phyloP scores from a whole-genome alignment of 805 yeast species.

The Komagataella ulmi region DNA sequence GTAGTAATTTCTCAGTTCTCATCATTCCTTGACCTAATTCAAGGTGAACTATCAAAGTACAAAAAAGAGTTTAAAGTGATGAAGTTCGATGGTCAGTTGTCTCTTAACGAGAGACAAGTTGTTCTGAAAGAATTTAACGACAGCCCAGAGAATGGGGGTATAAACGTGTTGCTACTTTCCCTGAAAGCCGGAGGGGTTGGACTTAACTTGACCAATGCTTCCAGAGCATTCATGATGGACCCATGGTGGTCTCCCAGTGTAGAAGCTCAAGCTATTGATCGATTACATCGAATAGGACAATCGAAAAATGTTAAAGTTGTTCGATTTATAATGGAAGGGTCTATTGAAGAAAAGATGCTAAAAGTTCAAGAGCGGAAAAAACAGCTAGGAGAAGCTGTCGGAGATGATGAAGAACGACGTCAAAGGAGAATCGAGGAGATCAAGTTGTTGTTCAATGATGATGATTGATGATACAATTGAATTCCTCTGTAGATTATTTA shows the following conservation, averaged over 20 bases:
- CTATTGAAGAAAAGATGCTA: constrained; percentile 83
- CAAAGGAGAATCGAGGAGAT: constrained; percentile 62
- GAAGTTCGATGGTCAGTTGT: constrained; percentile 76
- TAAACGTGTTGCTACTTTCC: constrained; percentile 47
- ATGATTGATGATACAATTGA: constrained; percentile 5
- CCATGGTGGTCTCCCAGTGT: constrained; percentile 97
- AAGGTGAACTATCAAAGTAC: constrained; percentile 35
- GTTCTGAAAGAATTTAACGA: constrained; percentile 43
- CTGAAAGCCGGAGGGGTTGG: constrained; percentile 95
- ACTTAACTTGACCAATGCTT: constrained; percentile 72
- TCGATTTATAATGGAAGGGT: constrained; percentile 68
- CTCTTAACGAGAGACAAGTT: constrained; percentile 47
- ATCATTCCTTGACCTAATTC: constrained; percentile 63
- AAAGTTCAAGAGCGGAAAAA: constrained; percentile 76
- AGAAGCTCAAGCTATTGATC: constrained; percentile 83
- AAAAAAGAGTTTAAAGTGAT: constrained; percentile 36
- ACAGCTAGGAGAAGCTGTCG: constrained; percentile 69
- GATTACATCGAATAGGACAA: constrained; percentile 89
- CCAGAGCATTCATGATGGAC: constrained; percentile 80
- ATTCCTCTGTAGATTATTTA: not conserved
- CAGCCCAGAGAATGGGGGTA: constrained; percentile 11
- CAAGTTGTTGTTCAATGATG: constrained; percentile 45
- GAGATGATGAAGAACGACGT: constrained; percentile 62
- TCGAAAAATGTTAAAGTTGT: constrained; percentile 54
- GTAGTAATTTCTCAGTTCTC: constrained; percentile 91